Percentiles rank a stretch among this genome's conserved stretches.
Evolutionary conservation across 441 rosid species (phyloP).

Genomic region (Populus tomentosa): DNA sequence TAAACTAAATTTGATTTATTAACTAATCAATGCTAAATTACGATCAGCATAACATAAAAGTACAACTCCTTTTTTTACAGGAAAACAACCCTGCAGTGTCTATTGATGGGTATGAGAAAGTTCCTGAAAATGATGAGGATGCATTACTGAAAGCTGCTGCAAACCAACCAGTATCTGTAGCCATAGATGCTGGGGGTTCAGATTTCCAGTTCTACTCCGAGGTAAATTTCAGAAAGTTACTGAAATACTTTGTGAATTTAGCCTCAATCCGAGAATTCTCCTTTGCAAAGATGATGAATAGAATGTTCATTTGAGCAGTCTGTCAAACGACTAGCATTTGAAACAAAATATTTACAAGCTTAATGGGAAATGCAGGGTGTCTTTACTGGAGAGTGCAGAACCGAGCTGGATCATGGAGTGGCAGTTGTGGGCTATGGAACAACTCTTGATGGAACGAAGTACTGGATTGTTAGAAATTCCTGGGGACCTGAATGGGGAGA

Average conservation of each 20-base stretch:
- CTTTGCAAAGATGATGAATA: background rate
- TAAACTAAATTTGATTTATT: background rate
- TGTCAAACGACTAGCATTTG: background rate
- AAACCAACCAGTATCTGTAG: slow-evolving; percentile 79
- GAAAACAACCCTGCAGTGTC: slow-evolving; percentile 49
- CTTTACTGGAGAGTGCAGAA: slow-evolving; percentile 66
- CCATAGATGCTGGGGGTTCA: slow-evolving; percentile 72
- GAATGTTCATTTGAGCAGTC: background rate
- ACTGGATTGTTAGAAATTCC: slow-evolving; percentile 86
- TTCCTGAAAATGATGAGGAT: slow-evolving; percentile 60
- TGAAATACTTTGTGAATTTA: background rate
- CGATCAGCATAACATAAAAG: background rate
- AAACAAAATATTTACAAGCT: background rate
- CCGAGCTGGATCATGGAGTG: slow-evolving; percentile 70
- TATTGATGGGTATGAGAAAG: slow-evolving; percentile 71
- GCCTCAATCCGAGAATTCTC: background rate
- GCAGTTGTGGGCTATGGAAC: slow-evolving; percentile 80
- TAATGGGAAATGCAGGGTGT: slow-evolving; percentile 54
- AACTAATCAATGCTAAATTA: background rate
- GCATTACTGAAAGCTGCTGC: slow-evolving; percentile 70
- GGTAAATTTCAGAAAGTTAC: slow-evolving; percentile 30
- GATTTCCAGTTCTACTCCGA: slow-evolving; percentile 90
- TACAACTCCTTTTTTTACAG: slow-evolving; percentile 16
- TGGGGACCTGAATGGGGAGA: slow-evolving; percentile 96
- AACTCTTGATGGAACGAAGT: slow-evolving; percentile 61